Base-by-base conservation (phyloP, 1,284 basidiomycete species). In the Laetiporus sulphureus region DNA sequence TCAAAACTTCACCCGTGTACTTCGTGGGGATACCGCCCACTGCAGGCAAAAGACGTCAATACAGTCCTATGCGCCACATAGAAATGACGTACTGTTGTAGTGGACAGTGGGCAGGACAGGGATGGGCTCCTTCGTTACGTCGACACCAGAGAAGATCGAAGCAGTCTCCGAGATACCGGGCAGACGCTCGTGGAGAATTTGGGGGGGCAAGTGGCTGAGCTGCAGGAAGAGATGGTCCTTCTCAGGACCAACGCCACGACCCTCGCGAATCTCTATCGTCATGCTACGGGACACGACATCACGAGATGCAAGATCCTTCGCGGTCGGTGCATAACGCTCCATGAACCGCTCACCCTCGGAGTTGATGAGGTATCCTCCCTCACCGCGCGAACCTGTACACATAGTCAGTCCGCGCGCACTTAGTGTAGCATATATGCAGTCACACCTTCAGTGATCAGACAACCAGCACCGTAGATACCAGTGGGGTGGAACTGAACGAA, bases 401-500 rank as follows among this genome's bases (percentile, higher is more conserved):
- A 34, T 31, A 43, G 16, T 22, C 18, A 2, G 19, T 32, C 38
- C 36, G 39, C n/a, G 32, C 24, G 18, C 18, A 15, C n/a, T 8
- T 11, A 24, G 8, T 44, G 15, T 36, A n/a, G n/a, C 41, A 32
- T 18, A 36, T 12, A 24, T 32, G 32, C 13, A 47, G 21, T 58
- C 64, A 36, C 47, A 88, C 90, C 91, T 75, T 99, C 95, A 21
- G 95, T 99, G 65, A 99, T 99, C 53, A 99, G 75, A 68, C 96
- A 99, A 44, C 96, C 96, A 53, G 96, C 95, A 57, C 96, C 96
- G 65, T 99, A 99, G 61, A 99, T 99, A 71, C 96, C 96, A 36
- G 96, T 98, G 7, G 96, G 96, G 68, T 99, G 96, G 90, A 99
- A 99, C 67, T 99, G 96, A 32, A 99, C 94, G 62, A 99, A 99